Percentiles rank a stretch among this genome's conserved stretches.
Conservation (phyloP, 495 filamentous ascomycete genomes). For the Trichoderma erinaceum region DNA sequence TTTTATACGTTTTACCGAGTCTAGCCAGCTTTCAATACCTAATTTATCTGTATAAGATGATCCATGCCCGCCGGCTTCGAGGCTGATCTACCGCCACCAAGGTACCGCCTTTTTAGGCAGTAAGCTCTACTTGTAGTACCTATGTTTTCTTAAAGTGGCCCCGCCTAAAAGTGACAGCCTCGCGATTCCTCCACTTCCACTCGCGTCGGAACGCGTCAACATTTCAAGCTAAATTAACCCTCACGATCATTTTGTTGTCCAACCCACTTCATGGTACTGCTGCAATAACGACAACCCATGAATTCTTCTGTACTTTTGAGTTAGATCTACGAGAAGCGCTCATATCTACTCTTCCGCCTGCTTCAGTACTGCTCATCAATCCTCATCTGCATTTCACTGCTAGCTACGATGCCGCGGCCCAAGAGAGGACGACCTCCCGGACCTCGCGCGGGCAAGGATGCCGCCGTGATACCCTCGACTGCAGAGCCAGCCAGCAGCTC, state of each 20-base stretch:
- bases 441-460: neutral
- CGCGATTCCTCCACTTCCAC: constrained; percentile 8
- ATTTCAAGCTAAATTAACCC: constrained; percentile 8
- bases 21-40: too few species aligned
- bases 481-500: neutral
- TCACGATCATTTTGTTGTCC: neutral
- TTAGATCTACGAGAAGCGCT: neutral
- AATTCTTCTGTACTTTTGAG: neutral
- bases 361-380: neutral
- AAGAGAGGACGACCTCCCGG: neutral
- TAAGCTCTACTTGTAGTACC: too few species aligned
- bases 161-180: neutral
- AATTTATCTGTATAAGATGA: too few species aligned
- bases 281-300: neutral
- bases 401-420: neutral
- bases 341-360: neutral
- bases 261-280: neutral
- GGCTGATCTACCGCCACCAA: too few species aligned
- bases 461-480: neutral
- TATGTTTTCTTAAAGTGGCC: neutral
- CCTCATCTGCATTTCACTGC: neutral
- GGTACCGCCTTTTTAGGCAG: too few species aligned
- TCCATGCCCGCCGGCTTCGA: too few species aligned
- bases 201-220: constrained; percentile 8
- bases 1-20: too few species aligned